Evolutionary conservation across 2,329 filamentous ascomycete species (phyloP).

Genomic region (Emericellopsis atlantica): DNA sequence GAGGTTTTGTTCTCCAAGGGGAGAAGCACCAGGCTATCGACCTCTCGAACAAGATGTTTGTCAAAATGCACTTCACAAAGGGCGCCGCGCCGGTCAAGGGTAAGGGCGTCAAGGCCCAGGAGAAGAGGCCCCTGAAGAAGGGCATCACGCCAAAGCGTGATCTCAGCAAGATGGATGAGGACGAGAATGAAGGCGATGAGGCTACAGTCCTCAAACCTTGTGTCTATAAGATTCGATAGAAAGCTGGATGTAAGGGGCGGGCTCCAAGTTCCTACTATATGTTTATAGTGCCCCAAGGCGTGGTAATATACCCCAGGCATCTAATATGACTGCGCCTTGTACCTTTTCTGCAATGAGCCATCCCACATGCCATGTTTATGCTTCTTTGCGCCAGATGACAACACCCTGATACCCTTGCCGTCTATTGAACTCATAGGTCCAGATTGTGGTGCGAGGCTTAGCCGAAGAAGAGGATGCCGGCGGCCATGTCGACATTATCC

Average conservation of each 20-base stretch:
- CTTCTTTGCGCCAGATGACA: too few relatives aligned
- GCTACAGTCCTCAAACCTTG: conserved; percentile 73
- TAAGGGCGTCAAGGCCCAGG: conserved; percentile 51
- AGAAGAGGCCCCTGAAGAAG: conserved; percentile 27
- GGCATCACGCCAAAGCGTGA: conserved; percentile 32
- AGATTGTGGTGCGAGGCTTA: not conserved
- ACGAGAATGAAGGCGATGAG: conserved; percentile 52
- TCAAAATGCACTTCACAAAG: conserved; percentile 92
- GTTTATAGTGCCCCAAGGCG: too few relatives aligned
- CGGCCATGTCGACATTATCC: conserved; percentile 83
- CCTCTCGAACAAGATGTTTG: conserved; percentile 93
- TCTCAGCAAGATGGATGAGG: conserved; percentile 37
- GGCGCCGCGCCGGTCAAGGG: conserved; percentile 61
- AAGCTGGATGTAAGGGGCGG: too few relatives aligned
- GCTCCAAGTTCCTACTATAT: too few relatives aligned
- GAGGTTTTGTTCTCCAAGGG: conserved; percentile 75
- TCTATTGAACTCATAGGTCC: not conserved
- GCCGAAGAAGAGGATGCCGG: conserved; percentile 54
- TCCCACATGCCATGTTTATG: too few relatives aligned
- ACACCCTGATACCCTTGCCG: not conserved
- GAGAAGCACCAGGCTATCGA: conserved; percentile 53
- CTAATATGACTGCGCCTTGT: not conserved
- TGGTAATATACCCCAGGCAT: not conserved
- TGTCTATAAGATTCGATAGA: conserved; percentile 77
- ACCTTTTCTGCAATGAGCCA: too few relatives aligned